These are phyloP conservation scores for Cercospora canescens DNA, from an alignment of 2,329 filamentous ascomycete species.

Conservation along the genomic window DNA sequence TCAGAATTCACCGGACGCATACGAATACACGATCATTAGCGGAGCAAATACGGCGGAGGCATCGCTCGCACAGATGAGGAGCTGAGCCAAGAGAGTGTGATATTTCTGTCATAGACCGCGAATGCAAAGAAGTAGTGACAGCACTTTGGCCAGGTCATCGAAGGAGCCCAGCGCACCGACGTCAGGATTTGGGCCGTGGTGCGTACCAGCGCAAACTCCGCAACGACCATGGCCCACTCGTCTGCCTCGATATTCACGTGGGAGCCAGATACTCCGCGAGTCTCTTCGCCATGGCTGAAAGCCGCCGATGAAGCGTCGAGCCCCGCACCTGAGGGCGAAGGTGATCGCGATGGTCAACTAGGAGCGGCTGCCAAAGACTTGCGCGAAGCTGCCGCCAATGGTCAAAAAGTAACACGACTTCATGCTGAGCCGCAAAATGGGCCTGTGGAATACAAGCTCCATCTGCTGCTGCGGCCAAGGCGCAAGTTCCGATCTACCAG, in stretches of 20 bases:
- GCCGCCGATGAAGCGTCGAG: slow-evolving; percentile 9
- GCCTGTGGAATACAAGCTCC: slow-evolving; percentile 94
- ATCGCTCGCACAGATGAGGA: slow-evolving; percentile 13
- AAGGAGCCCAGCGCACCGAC: not conserved
- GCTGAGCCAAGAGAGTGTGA: not conserved
- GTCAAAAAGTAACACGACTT: slow-evolving; percentile 63
- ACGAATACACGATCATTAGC: slow-evolving; percentile 52
- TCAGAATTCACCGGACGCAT: slow-evolving; percentile 52
- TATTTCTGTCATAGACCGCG: not conserved
- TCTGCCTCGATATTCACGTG: slow-evolving; percentile 97
- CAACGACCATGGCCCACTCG: slow-evolving; percentile 1
- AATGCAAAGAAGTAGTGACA: not conserved
- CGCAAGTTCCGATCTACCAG: slow-evolving; percentile 72
- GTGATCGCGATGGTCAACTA: not conserved
- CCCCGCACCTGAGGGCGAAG: not conserved
- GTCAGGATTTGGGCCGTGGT: not conserved
- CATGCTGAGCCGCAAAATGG: slow-evolving; percentile 92
- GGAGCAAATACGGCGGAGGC: slow-evolving; percentile 16
- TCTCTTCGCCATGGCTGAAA: slow-evolving; percentile 85
- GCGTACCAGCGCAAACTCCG: not conserved
- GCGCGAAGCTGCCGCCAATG: slow-evolving; percentile 11
- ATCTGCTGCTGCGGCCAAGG: slow-evolving; percentile 78
- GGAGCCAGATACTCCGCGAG: slow-evolving; percentile 80
- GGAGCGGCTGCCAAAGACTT: slow-evolving; percentile 11
- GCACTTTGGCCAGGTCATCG: not conserved